phyloP scores from a whole-genome alignment of 768 basidiomycete genomes.

The Trametes coccinea region DNA sequence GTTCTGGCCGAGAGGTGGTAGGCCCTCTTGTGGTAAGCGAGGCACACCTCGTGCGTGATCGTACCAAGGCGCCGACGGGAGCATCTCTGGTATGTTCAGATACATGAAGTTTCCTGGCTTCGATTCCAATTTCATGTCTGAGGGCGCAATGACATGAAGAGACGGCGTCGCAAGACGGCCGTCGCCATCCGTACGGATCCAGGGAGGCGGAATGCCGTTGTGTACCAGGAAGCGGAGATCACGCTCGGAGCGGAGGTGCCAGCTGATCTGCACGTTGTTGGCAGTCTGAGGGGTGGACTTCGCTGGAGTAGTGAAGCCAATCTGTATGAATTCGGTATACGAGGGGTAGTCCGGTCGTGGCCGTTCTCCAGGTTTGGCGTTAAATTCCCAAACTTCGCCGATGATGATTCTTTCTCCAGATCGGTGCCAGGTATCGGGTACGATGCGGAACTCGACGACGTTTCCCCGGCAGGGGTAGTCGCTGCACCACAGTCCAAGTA shows the following conservation, averaged over 20 bases:
- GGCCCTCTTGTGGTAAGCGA: constrained; percentile 7
- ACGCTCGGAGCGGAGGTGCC: constrained; percentile 17
- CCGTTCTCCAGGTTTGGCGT: background rate
- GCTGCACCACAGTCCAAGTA: constrained; percentile 29
- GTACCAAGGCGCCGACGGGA: constrained; percentile 18
- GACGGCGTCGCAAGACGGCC: constrained; percentile 9
- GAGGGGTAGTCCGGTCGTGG: background rate
- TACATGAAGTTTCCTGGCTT: background rate
- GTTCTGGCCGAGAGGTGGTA: background rate
- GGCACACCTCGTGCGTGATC: constrained; percentile 20
- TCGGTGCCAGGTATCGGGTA: constrained; percentile 13
- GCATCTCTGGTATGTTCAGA: constrained; percentile 16
- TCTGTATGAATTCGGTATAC: constrained; percentile 19
- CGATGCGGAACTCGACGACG: constrained; percentile 28
- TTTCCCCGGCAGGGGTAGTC: constrained; percentile 26
- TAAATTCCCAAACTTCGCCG: constrained; percentile 28
- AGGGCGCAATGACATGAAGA: constrained; percentile 22
- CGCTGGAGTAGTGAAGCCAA: constrained; percentile 9
- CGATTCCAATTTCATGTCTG: background rate
- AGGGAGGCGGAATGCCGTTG: constrained; percentile 8
- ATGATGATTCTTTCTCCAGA: constrained; percentile 18
- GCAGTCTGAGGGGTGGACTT: constrained; percentile 1
- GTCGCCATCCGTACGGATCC: constrained; percentile 8
- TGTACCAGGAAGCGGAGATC: constrained; percentile 10
- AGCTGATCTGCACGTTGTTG: constrained; percentile 16